phyloP scores from a whole-genome alignment of 495 filamentous ascomycete species.

The Daldinia concentrica region DNA sequence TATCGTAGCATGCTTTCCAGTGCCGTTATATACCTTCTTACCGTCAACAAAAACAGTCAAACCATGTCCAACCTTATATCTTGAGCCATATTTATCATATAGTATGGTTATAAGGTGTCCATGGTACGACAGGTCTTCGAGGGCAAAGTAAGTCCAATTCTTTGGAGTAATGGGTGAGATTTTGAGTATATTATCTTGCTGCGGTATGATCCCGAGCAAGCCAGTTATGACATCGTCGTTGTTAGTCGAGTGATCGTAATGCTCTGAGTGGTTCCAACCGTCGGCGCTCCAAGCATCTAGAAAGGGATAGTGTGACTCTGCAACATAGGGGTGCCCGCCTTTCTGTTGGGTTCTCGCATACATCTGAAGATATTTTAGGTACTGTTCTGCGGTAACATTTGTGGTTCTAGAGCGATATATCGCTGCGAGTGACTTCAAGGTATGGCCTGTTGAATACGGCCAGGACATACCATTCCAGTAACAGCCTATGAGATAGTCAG shows the following conservation, averaged over 20 bases:
- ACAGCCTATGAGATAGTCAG: constrained; percentile 43
- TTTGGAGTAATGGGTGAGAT: constrained; percentile 54
- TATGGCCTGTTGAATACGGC: constrained; percentile 55
- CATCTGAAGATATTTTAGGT: constrained; percentile 48
- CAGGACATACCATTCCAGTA: constrained; percentile 60
- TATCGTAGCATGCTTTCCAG: constrained; percentile 27
- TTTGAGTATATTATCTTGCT: constrained; percentile 47
- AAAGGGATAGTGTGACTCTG: constrained; percentile 57
- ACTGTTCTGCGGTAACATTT: constrained; percentile 48
- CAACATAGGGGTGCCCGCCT: constrained; percentile 54
- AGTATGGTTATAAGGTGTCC: constrained; percentile 54
- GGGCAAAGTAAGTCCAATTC: constrained; percentile 57
- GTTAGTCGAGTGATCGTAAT: constrained; percentile 59
- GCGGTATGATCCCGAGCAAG: constrained; percentile 54
- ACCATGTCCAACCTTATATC: constrained; percentile 48
- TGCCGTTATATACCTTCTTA: constrained; percentile 39
- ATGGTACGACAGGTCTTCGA: constrained; percentile 58
- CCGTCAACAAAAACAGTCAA: constrained; percentile 54
- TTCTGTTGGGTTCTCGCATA: constrained; percentile 57
- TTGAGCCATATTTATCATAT: constrained; percentile 52
- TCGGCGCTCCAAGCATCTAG: constrained; percentile 54
- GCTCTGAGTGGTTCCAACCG: constrained; percentile 53
- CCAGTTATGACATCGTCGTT: constrained; percentile 60
- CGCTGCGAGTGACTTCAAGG: constrained; percentile 47
- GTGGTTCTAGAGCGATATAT: constrained; percentile 49